These are phyloP conservation scores for Cyclotella cryptica DNA, from an alignment of 108 stramenopile genomes.

Conservation along the genomic window DNA sequence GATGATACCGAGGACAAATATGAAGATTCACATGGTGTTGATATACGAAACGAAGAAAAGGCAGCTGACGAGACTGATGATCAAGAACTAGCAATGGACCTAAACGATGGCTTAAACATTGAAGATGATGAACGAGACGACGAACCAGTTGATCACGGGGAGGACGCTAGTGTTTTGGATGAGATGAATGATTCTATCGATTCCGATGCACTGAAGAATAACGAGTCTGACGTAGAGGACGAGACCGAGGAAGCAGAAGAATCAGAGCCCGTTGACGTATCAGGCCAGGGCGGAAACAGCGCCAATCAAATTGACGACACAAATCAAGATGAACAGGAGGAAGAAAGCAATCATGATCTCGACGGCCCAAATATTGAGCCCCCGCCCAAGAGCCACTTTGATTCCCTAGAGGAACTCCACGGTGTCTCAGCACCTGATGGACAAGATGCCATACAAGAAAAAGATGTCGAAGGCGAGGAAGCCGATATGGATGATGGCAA, in stretches of 20 bases:
- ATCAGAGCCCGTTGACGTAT: constrained; percentile 11
- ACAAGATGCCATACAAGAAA: constrained; percentile 54
- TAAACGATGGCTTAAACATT: constrained; percentile 58
- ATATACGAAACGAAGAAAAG: constrained; percentile 64
- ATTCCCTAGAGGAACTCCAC: constrained; percentile 54
- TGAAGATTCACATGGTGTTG: constrained; percentile 81
- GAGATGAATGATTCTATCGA: constrained; percentile 48
- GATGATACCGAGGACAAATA: constrained; percentile 82
- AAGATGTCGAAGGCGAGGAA: constrained; percentile 38
- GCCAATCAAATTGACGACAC: constrained; percentile 18
- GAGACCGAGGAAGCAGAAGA: constrained; percentile 32
- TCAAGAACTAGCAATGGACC: constrained; percentile 62
- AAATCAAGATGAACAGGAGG: constrained; percentile 19
- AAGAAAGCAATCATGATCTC: constrained; percentile 53
- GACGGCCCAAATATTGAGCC: constrained; percentile 28
- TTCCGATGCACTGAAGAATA: constrained; percentile 12
- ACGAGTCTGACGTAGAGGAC: constrained; percentile 32
- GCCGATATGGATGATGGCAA: constrained; percentile 47
- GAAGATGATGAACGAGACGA: constrained; percentile 56
- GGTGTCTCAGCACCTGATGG: constrained; percentile 68
- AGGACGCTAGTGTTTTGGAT: constrained; percentile 39
- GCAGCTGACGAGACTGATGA: constrained; percentile 50
- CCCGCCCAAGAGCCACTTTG: constrained; percentile 40
- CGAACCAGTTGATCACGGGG: constrained; percentile 49
- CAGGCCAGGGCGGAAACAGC: constrained; percentile 21